Conservation (phyloP, 2,329 filamentous ascomycete genomes). For the Clonostachys byssicola region DNA sequence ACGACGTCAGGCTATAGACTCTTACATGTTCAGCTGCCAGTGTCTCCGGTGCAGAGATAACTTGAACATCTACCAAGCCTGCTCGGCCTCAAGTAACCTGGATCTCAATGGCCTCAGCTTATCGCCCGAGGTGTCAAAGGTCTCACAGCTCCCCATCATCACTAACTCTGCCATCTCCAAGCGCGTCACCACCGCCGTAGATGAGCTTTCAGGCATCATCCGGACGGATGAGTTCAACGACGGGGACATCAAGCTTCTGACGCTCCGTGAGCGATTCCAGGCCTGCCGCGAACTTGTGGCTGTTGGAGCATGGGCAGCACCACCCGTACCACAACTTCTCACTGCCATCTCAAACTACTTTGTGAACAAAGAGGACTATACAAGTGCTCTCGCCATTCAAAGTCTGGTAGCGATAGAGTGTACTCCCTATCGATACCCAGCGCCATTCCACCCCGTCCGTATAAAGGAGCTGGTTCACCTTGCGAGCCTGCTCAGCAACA, state of each 20-base stretch:
- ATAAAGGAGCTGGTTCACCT: slow-evolving; percentile 47
- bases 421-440: slow-evolving; percentile 44
- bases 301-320: slow-evolving; percentile 38
- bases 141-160: slow-evolving; percentile 5
- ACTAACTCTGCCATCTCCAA: not conserved
- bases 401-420: slow-evolving; percentile 41
- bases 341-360: slow-evolving; percentile 40
- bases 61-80: slow-evolving; percentile 50
- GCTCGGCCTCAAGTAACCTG: slow-evolving; percentile 31
- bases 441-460: slow-evolving; percentile 44
- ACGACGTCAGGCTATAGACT: slow-evolving; percentile 34
- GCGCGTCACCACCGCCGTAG: not conserved
- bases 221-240: not conserved
- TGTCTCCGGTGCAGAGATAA: slow-evolving; percentile 46
- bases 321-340: slow-evolving; percentile 41
- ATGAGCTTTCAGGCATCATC: not conserved
- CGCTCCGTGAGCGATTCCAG: slow-evolving; percentile 10
- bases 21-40: slow-evolving; percentile 48
- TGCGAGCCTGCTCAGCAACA: slow-evolving; percentile 46
- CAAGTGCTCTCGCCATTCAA: slow-evolving; percentile 34
- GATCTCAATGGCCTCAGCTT: slow-evolving; percentile 40
- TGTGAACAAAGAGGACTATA: slow-evolving; percentile 8
- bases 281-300: slow-evolving; percentile 13
- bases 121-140: slow-evolving; percentile 27
- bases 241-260: not conserved